Conservation (phyloP, 2,329 filamentous ascomycete genomes). For the Graphilbum sp. region DNA sequence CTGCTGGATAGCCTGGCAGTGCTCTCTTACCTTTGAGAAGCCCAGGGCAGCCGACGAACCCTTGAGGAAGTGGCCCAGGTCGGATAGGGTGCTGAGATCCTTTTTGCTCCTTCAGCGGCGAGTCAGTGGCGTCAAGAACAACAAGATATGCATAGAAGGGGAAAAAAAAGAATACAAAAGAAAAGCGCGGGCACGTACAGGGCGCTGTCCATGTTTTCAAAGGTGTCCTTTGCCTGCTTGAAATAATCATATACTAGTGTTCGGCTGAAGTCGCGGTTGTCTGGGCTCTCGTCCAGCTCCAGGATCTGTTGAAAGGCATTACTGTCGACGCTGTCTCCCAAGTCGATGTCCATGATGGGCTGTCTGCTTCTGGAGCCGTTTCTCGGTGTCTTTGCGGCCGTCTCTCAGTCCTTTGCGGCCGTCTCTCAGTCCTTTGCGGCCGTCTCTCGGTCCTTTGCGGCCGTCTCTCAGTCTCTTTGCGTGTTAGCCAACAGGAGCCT, state of each 20-base stretch:
- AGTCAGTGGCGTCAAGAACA: not conserved
- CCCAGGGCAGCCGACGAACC: constrained; percentile 91
- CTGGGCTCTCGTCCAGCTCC: constrained; percentile 90
- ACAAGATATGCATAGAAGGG: not conserved
- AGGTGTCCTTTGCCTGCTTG: constrained; percentile 75
- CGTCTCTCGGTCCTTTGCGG: too few relatives aligned
- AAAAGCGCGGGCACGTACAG: constrained; percentile 55
- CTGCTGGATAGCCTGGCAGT: constrained; percentile 93
- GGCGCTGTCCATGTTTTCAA: constrained; percentile 63
- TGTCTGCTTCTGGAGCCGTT: too few relatives aligned
- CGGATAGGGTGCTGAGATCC: constrained; percentile 60
- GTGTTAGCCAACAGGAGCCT: too few relatives aligned
- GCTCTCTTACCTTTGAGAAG: constrained; percentile 76
- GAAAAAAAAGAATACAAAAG: not conserved
- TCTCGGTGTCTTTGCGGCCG: too few relatives aligned
- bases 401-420: too few relatives aligned
- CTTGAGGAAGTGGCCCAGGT: constrained; percentile 89
- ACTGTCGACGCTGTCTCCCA: constrained; percentile 63
- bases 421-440: too few relatives aligned
- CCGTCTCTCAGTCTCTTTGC: too few relatives aligned
- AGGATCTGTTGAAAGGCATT: constrained; percentile 85
- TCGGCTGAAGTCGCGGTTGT: constrained; percentile 72
- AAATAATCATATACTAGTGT: constrained; percentile 89
- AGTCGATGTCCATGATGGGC: constrained; percentile 35
- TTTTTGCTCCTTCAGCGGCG: constrained; percentile 39